Conservation (phyloP, 2,329 filamentous ascomycete species). For the Sordariomycetes sp. region DNA sequence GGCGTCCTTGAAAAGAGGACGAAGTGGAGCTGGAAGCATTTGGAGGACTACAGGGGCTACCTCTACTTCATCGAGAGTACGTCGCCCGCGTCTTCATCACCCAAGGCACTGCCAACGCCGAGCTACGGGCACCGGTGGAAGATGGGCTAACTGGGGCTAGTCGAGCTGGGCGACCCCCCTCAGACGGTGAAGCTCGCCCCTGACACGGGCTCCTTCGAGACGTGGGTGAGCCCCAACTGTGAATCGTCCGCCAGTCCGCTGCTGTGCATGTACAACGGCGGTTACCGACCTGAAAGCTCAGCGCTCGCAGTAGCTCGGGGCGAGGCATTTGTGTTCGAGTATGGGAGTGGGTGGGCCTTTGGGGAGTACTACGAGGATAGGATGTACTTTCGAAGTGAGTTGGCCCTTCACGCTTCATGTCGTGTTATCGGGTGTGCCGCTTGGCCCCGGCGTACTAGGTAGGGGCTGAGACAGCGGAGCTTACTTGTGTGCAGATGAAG, state of each 20-base stretch:
- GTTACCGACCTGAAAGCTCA: conserved; percentile 1
- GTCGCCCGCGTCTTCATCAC: not conserved
- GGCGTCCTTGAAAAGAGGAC: not conserved
- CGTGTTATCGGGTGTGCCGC: not conserved
- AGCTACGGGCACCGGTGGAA: not conserved
- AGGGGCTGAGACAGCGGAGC: not conserved
- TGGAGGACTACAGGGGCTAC: conserved; percentile 5
- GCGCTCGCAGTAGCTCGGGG: not conserved
- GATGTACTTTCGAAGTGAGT: conserved; percentile 4
- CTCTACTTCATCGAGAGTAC: conserved; percentile 3
- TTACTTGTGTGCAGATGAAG: not conserved
- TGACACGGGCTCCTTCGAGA: conserved; percentile 51
- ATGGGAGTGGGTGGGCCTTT: conserved; percentile 2
- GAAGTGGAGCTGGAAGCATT: conserved; percentile 3
- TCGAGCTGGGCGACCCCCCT: conserved; percentile 44
- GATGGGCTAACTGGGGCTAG: not conserved
- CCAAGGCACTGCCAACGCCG: not conserved
- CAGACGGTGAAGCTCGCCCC: conserved; percentile 41
- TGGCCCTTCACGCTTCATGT: not conserved
- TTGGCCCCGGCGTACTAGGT: not conserved
- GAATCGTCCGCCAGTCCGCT: not conserved
- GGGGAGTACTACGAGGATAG: conserved; percentile 3
- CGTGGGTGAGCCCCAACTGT: conserved; percentile 33
- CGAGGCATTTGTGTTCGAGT: not conserved
- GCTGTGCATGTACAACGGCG: conserved; percentile 2